These are phyloP conservation scores for Leavenworthia alabamica DNA, from an alignment of 345 rosid species.

Conservation along the genomic window DNA sequence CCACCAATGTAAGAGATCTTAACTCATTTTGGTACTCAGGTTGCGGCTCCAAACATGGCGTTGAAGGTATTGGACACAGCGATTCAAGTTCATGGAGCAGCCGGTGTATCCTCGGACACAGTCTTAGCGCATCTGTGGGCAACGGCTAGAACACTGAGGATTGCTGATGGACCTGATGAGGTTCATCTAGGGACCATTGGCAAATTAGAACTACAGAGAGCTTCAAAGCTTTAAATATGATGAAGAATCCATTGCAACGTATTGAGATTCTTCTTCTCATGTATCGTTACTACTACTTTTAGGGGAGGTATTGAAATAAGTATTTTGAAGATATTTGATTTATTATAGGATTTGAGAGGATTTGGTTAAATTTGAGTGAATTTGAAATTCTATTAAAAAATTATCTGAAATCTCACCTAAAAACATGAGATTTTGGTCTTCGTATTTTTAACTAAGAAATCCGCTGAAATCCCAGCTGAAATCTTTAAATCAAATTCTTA, in stretches of 20 bases:
- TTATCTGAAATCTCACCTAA: too few relatives aligned
- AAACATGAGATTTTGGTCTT: too few relatives aligned
- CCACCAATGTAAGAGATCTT: not conserved
- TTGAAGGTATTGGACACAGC: constrained; percentile 79
- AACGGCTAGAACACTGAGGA: constrained; percentile 69
- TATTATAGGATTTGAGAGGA: too few relatives aligned
- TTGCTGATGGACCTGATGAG: constrained; percentile 93
- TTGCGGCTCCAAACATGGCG: constrained; percentile 94
- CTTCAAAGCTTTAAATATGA: constrained; percentile 51
- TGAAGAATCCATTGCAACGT: not conserved
- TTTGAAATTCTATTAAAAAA: too few relatives aligned
- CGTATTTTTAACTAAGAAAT: too few relatives aligned
- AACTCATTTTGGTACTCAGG: constrained; percentile 39
- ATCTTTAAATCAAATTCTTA: too few relatives aligned
- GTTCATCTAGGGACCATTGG: constrained; percentile 92
- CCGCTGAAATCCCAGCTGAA: too few relatives aligned
- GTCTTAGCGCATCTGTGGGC: constrained; percentile 88
- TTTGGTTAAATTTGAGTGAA: too few relatives aligned
- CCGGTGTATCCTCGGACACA: constrained; percentile 74
- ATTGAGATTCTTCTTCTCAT: not conserved
- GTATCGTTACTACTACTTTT: not conserved
- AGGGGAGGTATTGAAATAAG: too few relatives aligned
- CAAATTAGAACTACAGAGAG: constrained; percentile 62
- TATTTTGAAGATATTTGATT: too few relatives aligned
- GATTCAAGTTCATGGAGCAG: constrained; percentile 90